These are phyloP conservation scores for Pythium brachiatum DNA, from an alignment of 352 stramenopile genomes.

Conservation along the genomic window DNA sequence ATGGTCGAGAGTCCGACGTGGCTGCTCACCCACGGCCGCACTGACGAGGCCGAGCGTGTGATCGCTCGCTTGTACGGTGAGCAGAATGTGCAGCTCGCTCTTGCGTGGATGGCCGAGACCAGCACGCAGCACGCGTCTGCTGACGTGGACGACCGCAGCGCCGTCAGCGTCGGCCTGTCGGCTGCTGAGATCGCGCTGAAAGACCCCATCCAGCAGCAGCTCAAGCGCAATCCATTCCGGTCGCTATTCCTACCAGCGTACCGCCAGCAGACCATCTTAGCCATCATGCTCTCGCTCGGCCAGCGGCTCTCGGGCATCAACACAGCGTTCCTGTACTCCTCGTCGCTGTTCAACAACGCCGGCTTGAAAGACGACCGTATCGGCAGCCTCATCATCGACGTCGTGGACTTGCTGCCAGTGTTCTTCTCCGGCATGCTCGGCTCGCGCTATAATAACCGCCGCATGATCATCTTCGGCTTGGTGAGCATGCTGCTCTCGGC, in stretches of 20 bases:
- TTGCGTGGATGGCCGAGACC: slow-evolving; percentile 24
- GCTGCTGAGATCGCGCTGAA: background rate
- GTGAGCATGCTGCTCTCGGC: slow-evolving; percentile 33
- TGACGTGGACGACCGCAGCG: slow-evolving; percentile 8
- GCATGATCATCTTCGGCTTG: slow-evolving; percentile 45
- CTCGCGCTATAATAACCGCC: slow-evolving; percentile 42
- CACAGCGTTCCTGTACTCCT: slow-evolving; percentile 71
- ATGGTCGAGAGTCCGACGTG: slow-evolving; percentile 32
- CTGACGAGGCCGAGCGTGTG: slow-evolving; percentile 21
- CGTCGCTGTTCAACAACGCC: slow-evolving; percentile 50
- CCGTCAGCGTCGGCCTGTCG: background rate
- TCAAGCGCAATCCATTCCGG: background rate
- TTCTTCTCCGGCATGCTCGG: slow-evolving; percentile 43
- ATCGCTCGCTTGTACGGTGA: slow-evolving; percentile 24
- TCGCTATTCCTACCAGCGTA: slow-evolving; percentile 25
- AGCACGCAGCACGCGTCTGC: slow-evolving; percentile 18
- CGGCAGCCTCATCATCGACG: slow-evolving; percentile 48
- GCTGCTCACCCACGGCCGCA: slow-evolving; percentile 31
- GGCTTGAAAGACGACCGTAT: slow-evolving; percentile 54
- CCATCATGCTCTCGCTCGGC: slow-evolving; percentile 36
- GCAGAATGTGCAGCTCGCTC: slow-evolving; percentile 18
- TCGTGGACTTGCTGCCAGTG: slow-evolving; percentile 53
- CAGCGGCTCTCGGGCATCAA: slow-evolving; percentile 69
- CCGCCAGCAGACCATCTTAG: slow-evolving; percentile 40
- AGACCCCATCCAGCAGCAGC: background rate